A percentile compares a stretch with the other conserved stretches of the same genome.
phyloP scores from a whole-genome alignment of 1,139 yeast species.

The Hemisphaericaspora lyxosophila region DNA sequence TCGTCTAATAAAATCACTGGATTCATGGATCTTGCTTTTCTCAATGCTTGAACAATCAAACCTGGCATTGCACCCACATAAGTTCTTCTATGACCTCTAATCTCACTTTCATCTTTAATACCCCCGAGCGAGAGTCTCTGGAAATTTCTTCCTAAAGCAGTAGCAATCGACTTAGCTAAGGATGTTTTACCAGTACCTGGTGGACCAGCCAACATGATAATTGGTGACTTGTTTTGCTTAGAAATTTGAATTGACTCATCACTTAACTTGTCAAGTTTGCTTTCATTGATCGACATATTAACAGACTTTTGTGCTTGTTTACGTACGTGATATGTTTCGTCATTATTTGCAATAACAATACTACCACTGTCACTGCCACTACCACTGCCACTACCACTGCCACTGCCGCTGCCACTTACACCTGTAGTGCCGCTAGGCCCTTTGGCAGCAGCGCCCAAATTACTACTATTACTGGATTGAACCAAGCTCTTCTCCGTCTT shows the following conservation, averaged over 20 bases:
- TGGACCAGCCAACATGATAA: conserved; percentile 83
- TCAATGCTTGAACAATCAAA: conserved; percentile 70
- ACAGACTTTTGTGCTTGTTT: conserved; percentile 29
- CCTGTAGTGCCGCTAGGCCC: no score
- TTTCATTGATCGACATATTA: conserved; percentile 19
- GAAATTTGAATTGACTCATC: conserved; percentile 28
- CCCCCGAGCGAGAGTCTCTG: conserved; percentile 90
- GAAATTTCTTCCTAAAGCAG: conserved; percentile 74
- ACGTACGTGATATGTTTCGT: conserved; percentile 31
- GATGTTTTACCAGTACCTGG: conserved; percentile 97
- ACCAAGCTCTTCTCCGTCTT: neutral
- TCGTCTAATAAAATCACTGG: conserved; percentile 90
- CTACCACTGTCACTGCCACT: conserved; percentile 10
- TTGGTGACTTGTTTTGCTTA: conserved; percentile 59
- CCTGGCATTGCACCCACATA: conserved; percentile 97
- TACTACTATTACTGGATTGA: conserved; percentile 1
- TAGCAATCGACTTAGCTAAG: conserved; percentile 81
- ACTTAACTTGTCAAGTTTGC: conserved; percentile 5
- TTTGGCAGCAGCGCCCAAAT: neutral
- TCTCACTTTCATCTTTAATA: conserved; percentile 84
- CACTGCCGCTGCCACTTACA: neutral
- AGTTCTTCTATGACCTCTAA: conserved; percentile 89
- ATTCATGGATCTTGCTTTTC: conserved; percentile 78
- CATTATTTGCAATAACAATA: conserved; percentile 38
- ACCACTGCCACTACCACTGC: conserved; percentile 9